Conservation (phyloP, 2,329 filamentous ascomycete genomes). For the Aspergillus texensis region DNA sequence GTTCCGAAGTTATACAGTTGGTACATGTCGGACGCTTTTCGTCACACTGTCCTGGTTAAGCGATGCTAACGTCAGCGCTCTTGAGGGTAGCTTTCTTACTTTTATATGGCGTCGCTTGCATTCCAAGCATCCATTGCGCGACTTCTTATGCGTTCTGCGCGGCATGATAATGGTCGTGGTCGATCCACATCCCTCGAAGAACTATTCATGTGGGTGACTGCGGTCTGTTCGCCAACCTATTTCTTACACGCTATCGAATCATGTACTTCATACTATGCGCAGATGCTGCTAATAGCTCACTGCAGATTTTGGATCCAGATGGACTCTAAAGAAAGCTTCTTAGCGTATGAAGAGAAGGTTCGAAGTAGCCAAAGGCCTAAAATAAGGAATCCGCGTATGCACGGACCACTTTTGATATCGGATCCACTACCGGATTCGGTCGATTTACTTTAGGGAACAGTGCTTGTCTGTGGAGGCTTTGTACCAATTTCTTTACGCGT, state of each 20-base stretch:
- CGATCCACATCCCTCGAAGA: neutral
- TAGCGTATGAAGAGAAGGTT: neutral
- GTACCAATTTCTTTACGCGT: neutral
- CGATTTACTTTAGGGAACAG: neutral
- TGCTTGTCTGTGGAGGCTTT: neutral
- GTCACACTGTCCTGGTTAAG: constrained; percentile 31
- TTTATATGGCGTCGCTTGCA: constrained; percentile 45
- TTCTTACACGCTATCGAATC: neutral
- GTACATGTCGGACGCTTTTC: constrained; percentile 36
- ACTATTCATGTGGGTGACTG: neutral
- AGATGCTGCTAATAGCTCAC: neutral
- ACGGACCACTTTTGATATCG: constrained; percentile 11
- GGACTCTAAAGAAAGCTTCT: neutral
- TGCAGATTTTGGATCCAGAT: neutral
- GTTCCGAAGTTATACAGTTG: constrained; percentile 32
- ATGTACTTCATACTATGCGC: neutral
- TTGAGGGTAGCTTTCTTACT: constrained; percentile 22
- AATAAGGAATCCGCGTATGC: constrained; percentile 22
- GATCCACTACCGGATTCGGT: neutral
- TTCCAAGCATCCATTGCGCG: constrained; percentile 40
- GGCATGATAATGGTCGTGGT: constrained; percentile 10
- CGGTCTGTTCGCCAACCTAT: neutral
- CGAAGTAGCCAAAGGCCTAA: neutral
- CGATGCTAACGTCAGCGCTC: neutral
- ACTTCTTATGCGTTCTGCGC: constrained; percentile 40